Base-by-base conservation (phyloP, 1,284 basidiomycete species). In the Microbotryomycetes sp. region DNA sequence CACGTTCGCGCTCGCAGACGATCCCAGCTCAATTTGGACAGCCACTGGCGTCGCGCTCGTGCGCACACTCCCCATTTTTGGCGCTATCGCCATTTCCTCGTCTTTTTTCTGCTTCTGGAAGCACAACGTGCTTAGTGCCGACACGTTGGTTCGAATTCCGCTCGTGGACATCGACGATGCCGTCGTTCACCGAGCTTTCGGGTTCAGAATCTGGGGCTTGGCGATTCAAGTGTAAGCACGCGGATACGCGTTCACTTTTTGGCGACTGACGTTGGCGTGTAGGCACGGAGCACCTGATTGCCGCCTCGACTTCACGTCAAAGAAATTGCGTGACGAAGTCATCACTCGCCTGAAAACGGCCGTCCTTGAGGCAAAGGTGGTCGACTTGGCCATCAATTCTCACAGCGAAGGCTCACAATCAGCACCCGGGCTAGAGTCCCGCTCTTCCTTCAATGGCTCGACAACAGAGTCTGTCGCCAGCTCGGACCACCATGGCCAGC, bases 141-240 rank as follows among this genome's bases (percentile, higher is more conserved):
- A 58, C 45, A 18, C 46, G 45, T 28, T 24, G 24, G 27, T 58
- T 2, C 16, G 57, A 4, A 48, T 58, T 4, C 57, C 57, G 16
- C 26, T 58, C 4, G 30, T 41, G 35, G 57, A 58, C 27, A 46
- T 58, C 16, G 57, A 58, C 29, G 57, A 53, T 28, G 57, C 30
- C 15, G 51, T 41, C 1, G 26, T 50, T 5, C 21, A 7, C 27
- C 51, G 46, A 29, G 57, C 57, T 0, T 58, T 51, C n/a, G 57
- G 57, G 3, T 58, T 58, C 41, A 28, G 50, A 18, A 53, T 58
- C 18, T 31, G 28, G 16, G 57, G 57, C 2, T 26, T 52, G 16
- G 49, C 57, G 18, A 47, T 58, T 29, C 57, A 53, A 45, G 57
- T 58, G 23, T 16, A 48, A 41, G 35, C 18, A 9, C 18, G 35